Percentiles rank a stretch among this genome's conserved stretches.
Evolutionary conservation across 257 asterid species (phyloP).

Genomic region (Penstemon newberryi): DNA sequence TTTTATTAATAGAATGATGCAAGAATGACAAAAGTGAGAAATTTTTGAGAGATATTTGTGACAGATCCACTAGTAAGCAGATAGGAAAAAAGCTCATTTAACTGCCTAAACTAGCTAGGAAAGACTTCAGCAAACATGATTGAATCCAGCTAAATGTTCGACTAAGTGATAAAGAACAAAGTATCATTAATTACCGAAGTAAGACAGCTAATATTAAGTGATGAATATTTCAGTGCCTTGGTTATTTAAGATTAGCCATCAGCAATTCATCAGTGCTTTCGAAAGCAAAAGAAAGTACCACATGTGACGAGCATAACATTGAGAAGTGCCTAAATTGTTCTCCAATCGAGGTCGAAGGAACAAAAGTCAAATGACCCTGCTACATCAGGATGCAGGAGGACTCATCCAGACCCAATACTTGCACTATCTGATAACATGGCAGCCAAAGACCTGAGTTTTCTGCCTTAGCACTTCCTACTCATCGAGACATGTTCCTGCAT

Average conservation of each 20-base stretch:
- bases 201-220: background rate
- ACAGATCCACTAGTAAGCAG: conserved; percentile 7
- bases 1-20: background rate
- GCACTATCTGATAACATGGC: conserved; percentile 19
- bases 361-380: conserved; percentile 22
- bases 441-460: conserved; percentile 10
- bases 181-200: background rate
- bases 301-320: conserved; percentile 20
- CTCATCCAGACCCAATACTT: conserved; percentile 9
- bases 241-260: background rate
- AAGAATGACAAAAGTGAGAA: background rate
- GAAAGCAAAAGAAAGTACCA: background rate
- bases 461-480: conserved; percentile 2
- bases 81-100: conserved; percentile 1
- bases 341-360: conserved; percentile 26
- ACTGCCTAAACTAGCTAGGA: background rate
- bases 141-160: background rate
- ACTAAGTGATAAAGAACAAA: conserved; percentile 18
- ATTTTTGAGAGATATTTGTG: background rate
- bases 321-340: conserved; percentile 21
- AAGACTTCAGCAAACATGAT: conserved; percentile 17
- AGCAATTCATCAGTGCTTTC: conserved; percentile 1
- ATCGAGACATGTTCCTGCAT: conserved; percentile 15
- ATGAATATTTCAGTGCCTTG: background rate
- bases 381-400: conserved; percentile 22